Conservation (phyloP, 352 stramenopile species). For the Globisporangium alternatum region DNA sequence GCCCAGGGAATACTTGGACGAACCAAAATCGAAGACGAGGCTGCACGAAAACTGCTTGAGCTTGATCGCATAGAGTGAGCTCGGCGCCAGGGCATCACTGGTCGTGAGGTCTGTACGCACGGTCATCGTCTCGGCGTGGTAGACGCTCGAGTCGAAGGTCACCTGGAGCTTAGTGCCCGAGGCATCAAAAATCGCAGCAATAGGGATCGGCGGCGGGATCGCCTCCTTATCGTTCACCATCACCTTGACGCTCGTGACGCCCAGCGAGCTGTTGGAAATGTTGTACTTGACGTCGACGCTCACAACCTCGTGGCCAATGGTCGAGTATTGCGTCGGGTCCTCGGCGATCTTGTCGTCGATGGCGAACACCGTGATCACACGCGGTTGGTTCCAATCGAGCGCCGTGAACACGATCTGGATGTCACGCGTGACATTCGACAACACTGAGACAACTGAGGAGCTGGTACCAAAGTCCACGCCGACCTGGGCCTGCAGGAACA, state of each 20-base stretch:
- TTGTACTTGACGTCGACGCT: constrained; percentile 66
- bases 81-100: not conserved
- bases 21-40: constrained; percentile 43
- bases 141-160: constrained; percentile 64
- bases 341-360: constrained; percentile 64
- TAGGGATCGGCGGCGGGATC: constrained; percentile 50
- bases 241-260: constrained; percentile 37
- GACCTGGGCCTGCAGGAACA: constrained; percentile 29
- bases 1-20: constrained; percentile 38
- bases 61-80: constrained; percentile 28
- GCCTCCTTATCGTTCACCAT: constrained; percentile 64
- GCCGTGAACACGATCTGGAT: constrained; percentile 59
- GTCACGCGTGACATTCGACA: constrained; percentile 12
- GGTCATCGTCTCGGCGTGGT: constrained; percentile 61
- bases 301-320: constrained; percentile 34
- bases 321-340: constrained; percentile 52
- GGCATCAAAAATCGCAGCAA: constrained; percentile 46
- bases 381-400: constrained; percentile 50
- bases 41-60: constrained; percentile 46
- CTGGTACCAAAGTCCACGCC: constrained; percentile 19
- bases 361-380: constrained; percentile 48
- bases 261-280: constrained; percentile 47
- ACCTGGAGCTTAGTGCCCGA: constrained; percentile 54
- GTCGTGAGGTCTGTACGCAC: constrained; percentile 15
- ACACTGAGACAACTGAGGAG: constrained; percentile 12